Base-by-base conservation (phyloP, 1,284 basidiomycete species). In the Erythrobasidium hasegawianum region DNA sequence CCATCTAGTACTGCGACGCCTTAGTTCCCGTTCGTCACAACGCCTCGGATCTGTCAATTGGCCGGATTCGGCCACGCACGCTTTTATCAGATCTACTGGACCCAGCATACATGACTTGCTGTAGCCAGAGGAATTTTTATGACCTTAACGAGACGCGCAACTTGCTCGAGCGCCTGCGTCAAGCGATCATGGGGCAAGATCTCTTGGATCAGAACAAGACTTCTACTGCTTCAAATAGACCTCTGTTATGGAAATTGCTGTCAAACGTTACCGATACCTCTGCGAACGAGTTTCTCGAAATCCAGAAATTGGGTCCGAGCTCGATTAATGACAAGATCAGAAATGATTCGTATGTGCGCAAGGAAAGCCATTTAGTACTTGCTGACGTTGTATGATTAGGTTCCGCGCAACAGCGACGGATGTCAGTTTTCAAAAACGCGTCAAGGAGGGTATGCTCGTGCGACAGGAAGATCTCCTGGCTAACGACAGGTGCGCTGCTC, bases 381-480 rank as follows among this genome's bases (percentile, higher is more conserved):
- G 43, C 16, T 47, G n/a, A 47, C 8, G 16, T 4, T 47, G 40
- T 13, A 2, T n/a, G 10, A 16, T 18, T 50, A 65, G 62, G 55
- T 79, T 80, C 73, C 90, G 95, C 60, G 97, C 95, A 10, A 79
- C 97, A 22, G 92, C 94, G 1, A 97, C 94, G 0, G 95, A 97
- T 77, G 85, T 86, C 70, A 89, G 89, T 9, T 98, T 97, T 81
- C 94, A 96, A 78, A 89, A 91, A 74, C 86, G 89, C 59, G 95
- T 98, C 16, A 85, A 88, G 33, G 93, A 97, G 77, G 92, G 94
- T 72, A 95, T 94, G 89, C 84, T 97, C n/a, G 87, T 97, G 68
- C 84, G 95, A 78, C 83, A 91, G 69, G 87, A 90, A 66, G 88
- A 92, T 57, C 84, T 98, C 29, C 89, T 97, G 85, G 81, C 80